Evolutionary conservation across 305 asterid genomes (phyloP).

Genomic region (Plantago rigida): DNA sequence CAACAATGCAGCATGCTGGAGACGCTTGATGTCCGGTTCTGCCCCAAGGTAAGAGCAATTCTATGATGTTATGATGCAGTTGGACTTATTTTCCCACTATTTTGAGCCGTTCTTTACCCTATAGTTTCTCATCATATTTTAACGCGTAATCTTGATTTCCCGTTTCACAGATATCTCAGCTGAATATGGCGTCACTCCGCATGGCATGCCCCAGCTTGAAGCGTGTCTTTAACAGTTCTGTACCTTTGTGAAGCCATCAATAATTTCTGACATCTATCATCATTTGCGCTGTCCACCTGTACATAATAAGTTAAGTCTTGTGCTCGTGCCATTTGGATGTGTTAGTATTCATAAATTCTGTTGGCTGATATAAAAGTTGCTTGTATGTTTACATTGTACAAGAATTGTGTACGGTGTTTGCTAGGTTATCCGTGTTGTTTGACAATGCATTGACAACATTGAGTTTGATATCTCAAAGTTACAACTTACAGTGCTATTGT

Average conservation of each 20-base stretch:
- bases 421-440: neutral
- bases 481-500: no score
- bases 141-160: neutral
- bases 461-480: neutral
- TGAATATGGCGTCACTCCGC: conserved; percentile 58
- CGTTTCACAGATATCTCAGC: conserved; percentile 49
- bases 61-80: no score
- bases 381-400: conserved; percentile 1
- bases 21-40: no score
- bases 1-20: no score
- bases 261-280: neutral
- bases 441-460: neutral
- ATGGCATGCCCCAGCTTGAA: conserved; percentile 69
- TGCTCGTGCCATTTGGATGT: conserved; percentile 4
- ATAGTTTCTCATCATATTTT: neutral
- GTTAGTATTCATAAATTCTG: neutral
- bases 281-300: conserved; percentile 13
- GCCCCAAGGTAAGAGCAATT: no score
- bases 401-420: no score
- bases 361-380: neutral
- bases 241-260: conserved; percentile 29
- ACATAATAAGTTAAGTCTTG: conserved; percentile 22
- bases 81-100: no score
- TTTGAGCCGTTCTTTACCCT: no score
- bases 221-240: conserved; percentile 73